Evolutionary conservation across 225 moss, liverwort and hornwort genomes (phyloP).

Genomic region (Rhytidiadelphus loreus): DNA sequence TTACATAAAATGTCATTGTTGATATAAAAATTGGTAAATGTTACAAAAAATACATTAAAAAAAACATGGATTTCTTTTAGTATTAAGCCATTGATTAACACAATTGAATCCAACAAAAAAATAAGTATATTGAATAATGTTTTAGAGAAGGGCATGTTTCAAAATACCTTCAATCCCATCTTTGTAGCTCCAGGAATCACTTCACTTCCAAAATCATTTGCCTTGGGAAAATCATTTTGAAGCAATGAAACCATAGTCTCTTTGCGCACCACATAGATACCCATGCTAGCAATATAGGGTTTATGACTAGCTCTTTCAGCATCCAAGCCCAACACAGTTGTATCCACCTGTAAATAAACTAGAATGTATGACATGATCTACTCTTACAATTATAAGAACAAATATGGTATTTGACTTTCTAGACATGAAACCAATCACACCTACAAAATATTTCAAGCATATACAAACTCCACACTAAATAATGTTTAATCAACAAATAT

Average conservation of each 20-base stretch:
- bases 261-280: constrained; percentile 74
- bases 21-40: too few species aligned
- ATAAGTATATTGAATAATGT: too few species aligned
- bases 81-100: neutral
- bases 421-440: neutral
- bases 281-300: constrained; percentile 83
- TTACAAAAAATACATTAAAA: neutral
- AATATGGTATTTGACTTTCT: neutral
- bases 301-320: constrained; percentile 27
- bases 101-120: neutral
- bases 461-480: neutral
- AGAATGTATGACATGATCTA: neutral
- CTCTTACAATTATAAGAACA: neutral
- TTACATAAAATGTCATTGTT: neutral
- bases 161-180: constrained; percentile 41
- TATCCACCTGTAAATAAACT: constrained; percentile 33
- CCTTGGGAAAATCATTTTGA: constrained; percentile 45
- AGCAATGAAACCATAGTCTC: constrained; percentile 57
- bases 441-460: neutral
- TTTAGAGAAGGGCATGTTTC: neutral
- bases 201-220: constrained; percentile 82
- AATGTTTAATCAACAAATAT: neutral
- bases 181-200: constrained; percentile 72
- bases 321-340: constrained; percentile 52
- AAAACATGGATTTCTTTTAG: rapidly evolving